phyloP scores from a whole-genome alignment of 2,329 filamentous ascomycete species.

The Didymella pinodella region DNA sequence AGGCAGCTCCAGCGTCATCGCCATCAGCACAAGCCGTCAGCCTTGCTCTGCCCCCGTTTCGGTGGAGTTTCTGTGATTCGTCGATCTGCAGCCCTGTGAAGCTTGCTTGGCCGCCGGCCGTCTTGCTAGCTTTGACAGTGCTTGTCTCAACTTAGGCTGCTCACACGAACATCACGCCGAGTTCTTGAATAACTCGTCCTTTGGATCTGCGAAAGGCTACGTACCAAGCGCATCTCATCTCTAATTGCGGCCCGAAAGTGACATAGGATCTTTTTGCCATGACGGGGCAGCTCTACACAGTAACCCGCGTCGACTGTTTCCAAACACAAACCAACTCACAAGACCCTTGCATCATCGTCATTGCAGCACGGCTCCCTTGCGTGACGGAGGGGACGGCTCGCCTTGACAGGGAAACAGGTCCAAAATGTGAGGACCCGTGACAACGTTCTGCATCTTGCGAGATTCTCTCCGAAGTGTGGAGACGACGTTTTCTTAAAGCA shows the following conservation, averaged over 20 bases:
- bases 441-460: constrained; percentile 1
- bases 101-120: constrained; percentile 12
- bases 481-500: background rate
- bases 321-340: background rate
- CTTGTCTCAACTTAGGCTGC: constrained; percentile 7
- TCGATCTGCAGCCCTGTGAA: constrained; percentile 5
- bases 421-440: background rate
- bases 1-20: background rate
- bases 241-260: background rate
- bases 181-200: background rate
- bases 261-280: background rate
- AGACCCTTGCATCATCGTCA: constrained; percentile 12
- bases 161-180: background rate
- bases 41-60: background rate
- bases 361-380: constrained; percentile 7
- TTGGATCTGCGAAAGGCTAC: background rate
- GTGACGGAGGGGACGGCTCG: background rate
- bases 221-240: too few relatives aligned
- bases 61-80: background rate
- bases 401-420: background rate
- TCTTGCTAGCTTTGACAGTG: constrained; percentile 13
- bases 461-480: constrained; percentile 19
- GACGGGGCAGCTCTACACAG: background rate
- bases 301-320: background rate
- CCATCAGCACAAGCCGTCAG: background rate